Conservation (phyloP, 2,329 filamentous ascomycete genomes). For the Ceratocystis huliohia region DNA sequence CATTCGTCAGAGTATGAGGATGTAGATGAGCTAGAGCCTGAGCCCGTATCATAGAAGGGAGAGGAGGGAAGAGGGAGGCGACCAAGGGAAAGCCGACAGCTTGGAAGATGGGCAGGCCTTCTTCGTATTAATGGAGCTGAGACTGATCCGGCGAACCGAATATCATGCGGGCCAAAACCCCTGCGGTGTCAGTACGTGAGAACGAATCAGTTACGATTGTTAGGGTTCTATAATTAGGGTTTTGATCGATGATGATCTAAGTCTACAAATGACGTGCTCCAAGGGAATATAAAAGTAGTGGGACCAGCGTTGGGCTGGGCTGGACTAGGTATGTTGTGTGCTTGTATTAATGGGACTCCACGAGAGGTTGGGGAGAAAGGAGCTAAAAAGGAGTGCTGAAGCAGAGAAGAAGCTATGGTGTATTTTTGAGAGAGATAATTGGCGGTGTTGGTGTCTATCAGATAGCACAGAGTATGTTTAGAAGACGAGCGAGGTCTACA, state of each 20-base stretch:
- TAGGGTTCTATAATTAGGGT: background rate
- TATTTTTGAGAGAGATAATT: background rate
- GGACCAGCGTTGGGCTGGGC: background rate
- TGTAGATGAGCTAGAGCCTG: conserved; percentile 27
- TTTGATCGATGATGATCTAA: background rate
- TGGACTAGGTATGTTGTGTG: background rate
- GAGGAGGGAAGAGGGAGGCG: background rate
- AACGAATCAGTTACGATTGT: no score
- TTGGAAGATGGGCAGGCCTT: background rate
- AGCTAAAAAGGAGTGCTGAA: background rate
- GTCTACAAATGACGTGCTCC: conserved; percentile 4
- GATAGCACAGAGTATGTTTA: background rate
- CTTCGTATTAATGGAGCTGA: background rate
- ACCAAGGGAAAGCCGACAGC: background rate
- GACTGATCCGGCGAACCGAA: conserved; percentile 2
- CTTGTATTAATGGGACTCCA: background rate
- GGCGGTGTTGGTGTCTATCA: background rate
- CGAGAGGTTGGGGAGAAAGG: background rate
- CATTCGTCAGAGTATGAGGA: conserved; percentile 33
- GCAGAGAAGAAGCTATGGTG: background rate
- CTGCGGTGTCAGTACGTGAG: background rate
- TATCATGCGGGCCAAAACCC: background rate
- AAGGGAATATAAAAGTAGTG: background rate
- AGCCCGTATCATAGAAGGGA: conserved; percentile 20
- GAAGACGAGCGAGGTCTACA: background rate